Base-by-base conservation (phyloP, 345 rosid genomes). In the Reutealis trisperma region DNA sequence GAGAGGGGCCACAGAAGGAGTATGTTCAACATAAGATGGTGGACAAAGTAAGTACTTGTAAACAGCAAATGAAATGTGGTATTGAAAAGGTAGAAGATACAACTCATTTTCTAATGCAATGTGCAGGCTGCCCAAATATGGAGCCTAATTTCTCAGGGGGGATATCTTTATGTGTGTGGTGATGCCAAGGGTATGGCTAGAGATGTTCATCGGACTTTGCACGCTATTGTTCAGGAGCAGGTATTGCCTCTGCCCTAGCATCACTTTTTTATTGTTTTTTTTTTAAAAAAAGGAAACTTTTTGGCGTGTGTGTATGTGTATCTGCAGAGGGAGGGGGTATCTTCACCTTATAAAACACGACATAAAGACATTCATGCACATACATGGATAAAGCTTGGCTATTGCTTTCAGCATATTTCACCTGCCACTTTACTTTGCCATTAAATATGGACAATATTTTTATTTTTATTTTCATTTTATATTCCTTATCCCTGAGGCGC, bases 111-210 rank as follows among this genome's bases (percentile, higher is more conserved):
- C 34, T 52, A 59, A 13, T 51, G 37, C 62, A 57, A 70, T 37
- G 6, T 70, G 71, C 80, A 81, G 84, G 84, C 78, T 30, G 77
- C 80, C 42, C 24, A 81, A 16, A 77, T 81, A 27, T 81, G 84
- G 84, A 62, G 61, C 47, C 14, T 76, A 67, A 67, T 81, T 34
- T 81, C 80, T 49, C 74, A 77, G 49, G 78, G 80, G 1, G 80
- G 77, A 7, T 81, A 81, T 73, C n/a, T 81, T 51, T 81, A 81
- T 68, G 84, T 81, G 8, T 81, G 84, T 67, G 84, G 80, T 76
- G 84, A 81, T 81, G 80, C 84, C 74, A 81, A 77, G 80, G 80
- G 84, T 21, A 81, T 81, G 84, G 84, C 80, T 5, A 77, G 77
- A 67, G 84, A 81, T 81, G 84, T 81, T 72, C 84, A 81, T 62